Evolutionary conservation across 2,329 filamentous ascomycete species (phyloP), one percentile per base, ranked within the genome.

Genomic region (Dactylellina cionopaga): DNA sequence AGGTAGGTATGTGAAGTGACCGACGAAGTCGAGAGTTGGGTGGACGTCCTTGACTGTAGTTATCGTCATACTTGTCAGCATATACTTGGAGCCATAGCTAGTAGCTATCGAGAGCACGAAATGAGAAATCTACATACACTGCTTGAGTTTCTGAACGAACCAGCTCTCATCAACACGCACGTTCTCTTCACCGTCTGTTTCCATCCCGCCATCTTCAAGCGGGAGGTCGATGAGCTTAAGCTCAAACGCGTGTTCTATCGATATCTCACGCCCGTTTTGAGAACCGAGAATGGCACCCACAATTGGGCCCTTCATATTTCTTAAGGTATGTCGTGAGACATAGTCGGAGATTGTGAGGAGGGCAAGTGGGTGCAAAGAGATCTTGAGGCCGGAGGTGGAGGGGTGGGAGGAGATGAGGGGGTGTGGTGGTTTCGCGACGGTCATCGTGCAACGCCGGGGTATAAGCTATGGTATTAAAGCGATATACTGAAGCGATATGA

Each of bases 291-390:
- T 84, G 56, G 90, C 92, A 64, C 95, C 95, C 2, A 94, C 86
- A 15, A 97, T 86, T 13, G 92, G 92, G 0, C 91, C 91, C 15
- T 83, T 80, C 77, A 92, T 89, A 56, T 88, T 83, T 69, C 95
- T 88, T 64, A 96, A 85, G 0, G 89, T 91, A 80, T 96, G 93
- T 71, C 95, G 88, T 68, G 94, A 96, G 80, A 98, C 92, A 80
- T 96, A 96, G 81, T 99, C 95, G 76, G 94, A 96, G 78, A 99
- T 95, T 75, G 91, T 96, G 81, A 99, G 91, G 76, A 98, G 90
- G 56, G 96, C 93, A 51, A 99, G 89, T 24, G 95, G 95, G 78
- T 99, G 95, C 15, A 99, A 87, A 77, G 92, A 88, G 63, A 92
- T 88, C 75, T 92, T 89, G 44, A 96, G 87, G 54, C 88, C 87